Base-by-base conservation (phyloP, 2,329 filamentous ascomycete genomes). In the Xylariaceae sp. region DNA sequence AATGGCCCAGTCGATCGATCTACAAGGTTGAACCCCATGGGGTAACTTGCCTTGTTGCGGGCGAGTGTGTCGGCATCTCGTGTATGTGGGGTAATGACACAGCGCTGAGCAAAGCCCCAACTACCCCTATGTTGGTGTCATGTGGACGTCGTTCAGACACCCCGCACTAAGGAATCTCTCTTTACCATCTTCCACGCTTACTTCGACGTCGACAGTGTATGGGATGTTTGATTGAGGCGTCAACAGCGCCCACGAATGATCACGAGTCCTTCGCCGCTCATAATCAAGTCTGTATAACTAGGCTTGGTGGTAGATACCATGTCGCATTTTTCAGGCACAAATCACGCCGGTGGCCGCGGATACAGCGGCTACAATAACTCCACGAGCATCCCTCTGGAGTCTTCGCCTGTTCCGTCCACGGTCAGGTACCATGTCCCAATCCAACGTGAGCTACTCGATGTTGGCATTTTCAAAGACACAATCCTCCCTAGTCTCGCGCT, bases 391-490 rank as follows among this genome's bases (percentile, higher is more conserved):
- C 41, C 34, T 1, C 33, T 51, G 16, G 38, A 51, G 11, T 49
- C 50, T 7, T 51, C 53, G 14, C 56, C 56, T 4, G 45, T 53
- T 11, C 50, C 56, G 10, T 54, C 56, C 1, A 56, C 49, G 7
- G 43, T 56, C 9, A 47, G 53, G 2, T 55, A 58, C 16, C 48
- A 50, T 10, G 45, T 41, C 14, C 45, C 53, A 5, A 14, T 51
- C 16, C 38, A 19, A 11, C 56, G 53, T 36, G 53, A 48, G 40
- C 50, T 56, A 17, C 40, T 58, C 12, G 56, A 56, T 17, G 48
- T 58, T 13, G 56, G 56, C 2, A 58, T 58, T 11, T 54, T 58
- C 36, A 49, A 42, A 36, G 56, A 56, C 42, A 58, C 53, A 2
- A 51, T 58, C 19, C 44, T 58, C 1, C 54, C 56, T 3, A 51